Base-by-base conservation (phyloP, 2,329 filamentous ascomycete genomes). In the Cladophialophora carrionii region DNA sequence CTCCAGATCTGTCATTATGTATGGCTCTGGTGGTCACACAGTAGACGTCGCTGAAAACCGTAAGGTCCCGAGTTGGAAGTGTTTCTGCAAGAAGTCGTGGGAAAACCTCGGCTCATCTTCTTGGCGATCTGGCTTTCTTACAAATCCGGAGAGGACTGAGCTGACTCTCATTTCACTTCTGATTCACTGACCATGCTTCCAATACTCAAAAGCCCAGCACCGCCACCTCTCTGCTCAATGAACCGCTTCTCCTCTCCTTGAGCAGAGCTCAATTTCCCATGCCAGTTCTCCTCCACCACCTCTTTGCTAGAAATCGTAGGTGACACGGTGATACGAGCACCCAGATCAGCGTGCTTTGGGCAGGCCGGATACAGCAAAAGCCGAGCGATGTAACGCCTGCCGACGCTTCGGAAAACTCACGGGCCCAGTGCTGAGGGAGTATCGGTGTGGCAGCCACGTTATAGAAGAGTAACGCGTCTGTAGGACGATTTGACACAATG, bases 1-100 rank as follows among this genome's bases (percentile, higher is more conserved):
- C 5, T 57, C 61, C 46, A 46, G 14, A 24, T 66, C 63, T 48
- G 66, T 57, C 64, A 68, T 68, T n/a, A 14, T 57, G 24, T 14
- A 37, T 20, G 7, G 22, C 20, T 58, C 22, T 17, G 24, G 37
- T 34, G 24, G 6, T 52, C 31, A 51, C 22, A 26, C 52, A 20
- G 41, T 7, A n/a, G 17, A 5, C 37, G n/a, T 20, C 37, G 37
- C 37, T n/a, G 37, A 43, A 43, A 43, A 8, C 14, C 5, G 37
- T 12, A 2, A n/a, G 17, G n/a, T 6, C 14, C 6, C 17, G 37
- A 6, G 37, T 17, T 20, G 6, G 3, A 29, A 3, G 6, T 29
- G 37, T 8, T 7, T 14, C 17, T 17, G 37, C n/a, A 43, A n/a
- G 37, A 43, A 7, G 17, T 8, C 17, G 7, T 43, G 37, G 37